Evolutionary conservation across 805 yeast species (phyloP).

Genomic region (Cyberlindnera xylosilytica): DNA sequence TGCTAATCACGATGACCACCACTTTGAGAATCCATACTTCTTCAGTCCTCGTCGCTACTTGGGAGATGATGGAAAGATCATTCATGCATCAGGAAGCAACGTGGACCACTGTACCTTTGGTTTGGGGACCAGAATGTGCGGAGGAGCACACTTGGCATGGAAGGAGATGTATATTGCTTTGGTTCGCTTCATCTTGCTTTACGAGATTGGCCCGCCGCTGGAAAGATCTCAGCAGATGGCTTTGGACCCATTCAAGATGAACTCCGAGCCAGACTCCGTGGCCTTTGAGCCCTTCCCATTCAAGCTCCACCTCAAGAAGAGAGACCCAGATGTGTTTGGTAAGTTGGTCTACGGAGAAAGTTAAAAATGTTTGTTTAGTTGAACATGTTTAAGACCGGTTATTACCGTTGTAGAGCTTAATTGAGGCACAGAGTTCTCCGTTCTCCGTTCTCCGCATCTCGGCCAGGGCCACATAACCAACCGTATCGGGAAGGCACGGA

Average conservation of each 20-base stretch:
- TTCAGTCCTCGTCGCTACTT: conserved; percentile 57
- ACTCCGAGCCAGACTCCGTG: conserved; percentile 52
- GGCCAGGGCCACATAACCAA: neutral
- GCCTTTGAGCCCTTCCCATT: conserved; percentile 58
- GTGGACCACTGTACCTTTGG: conserved; percentile 54
- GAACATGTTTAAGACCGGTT: no score
- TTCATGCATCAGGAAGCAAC: neutral
- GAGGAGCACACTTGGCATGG: conserved; percentile 62
- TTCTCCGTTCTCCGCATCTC: no score
- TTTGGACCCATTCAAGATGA: conserved; percentile 48
- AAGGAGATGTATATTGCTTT: conserved; percentile 61
- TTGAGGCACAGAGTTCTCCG: no score
- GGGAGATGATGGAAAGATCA: conserved; percentile 25
- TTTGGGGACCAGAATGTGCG: conserved; percentile 68
- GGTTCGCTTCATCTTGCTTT: conserved; percentile 50
- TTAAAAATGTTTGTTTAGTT: neutral
- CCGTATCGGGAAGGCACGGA: neutral
- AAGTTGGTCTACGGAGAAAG: conserved; percentile 1
- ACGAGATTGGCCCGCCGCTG: conserved; percentile 43
- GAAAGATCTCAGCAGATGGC: conserved; percentile 33
- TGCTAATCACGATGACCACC: conserved; percentile 58
- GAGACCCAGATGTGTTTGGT: conserved; percentile 25
- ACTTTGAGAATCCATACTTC: conserved; percentile 40
- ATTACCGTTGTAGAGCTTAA: no score
- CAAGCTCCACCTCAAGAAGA: conserved; percentile 31